These are phyloP conservation scores for Candida hispaniensis DNA, from an alignment of 805 yeast species.

Conservation along the genomic window DNA sequence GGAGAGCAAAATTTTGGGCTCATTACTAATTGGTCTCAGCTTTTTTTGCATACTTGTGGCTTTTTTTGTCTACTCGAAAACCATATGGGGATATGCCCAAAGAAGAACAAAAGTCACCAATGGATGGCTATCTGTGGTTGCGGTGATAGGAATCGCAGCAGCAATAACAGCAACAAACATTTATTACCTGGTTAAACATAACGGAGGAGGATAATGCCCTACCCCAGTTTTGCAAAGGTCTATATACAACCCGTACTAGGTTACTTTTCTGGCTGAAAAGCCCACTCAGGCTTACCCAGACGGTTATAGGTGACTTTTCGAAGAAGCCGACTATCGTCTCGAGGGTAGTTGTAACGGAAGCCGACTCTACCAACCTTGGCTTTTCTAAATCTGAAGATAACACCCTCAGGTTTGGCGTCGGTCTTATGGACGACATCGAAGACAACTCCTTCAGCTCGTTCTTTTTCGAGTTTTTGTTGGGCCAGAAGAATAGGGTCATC, in stretches of 20 bases:
- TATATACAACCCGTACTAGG: too few species aligned
- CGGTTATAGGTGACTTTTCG: constrained; percentile 34
- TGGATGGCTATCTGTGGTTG: too few species aligned
- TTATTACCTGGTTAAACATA: too few species aligned
- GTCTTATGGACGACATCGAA: constrained; percentile 12
- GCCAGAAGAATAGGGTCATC: constrained; percentile 31
- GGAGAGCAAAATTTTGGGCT: neutral
- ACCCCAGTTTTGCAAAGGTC: too few species aligned
- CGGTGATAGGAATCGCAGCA: too few species aligned
- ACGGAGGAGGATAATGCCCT: too few species aligned
- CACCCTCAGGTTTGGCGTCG: constrained; percentile 34
- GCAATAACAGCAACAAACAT: too few species aligned
- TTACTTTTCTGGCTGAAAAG: too few species aligned
- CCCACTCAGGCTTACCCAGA: constrained; percentile 15
- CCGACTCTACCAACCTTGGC: constrained; percentile 81
- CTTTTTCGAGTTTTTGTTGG: constrained; percentile 19
- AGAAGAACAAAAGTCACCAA: neutral
- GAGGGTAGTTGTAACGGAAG: constrained; percentile 79
- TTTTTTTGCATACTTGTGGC: too few species aligned
- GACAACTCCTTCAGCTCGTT: constrained; percentile 26
- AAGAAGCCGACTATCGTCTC: constrained; percentile 80
- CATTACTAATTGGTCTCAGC: neutral
- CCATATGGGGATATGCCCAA: neutral
- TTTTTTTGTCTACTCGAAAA: neutral
- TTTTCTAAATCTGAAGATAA: constrained; percentile 61